phyloP scores from a whole-genome alignment of 306 rosid species.

The Fragaria nilgerrensis region DNA sequence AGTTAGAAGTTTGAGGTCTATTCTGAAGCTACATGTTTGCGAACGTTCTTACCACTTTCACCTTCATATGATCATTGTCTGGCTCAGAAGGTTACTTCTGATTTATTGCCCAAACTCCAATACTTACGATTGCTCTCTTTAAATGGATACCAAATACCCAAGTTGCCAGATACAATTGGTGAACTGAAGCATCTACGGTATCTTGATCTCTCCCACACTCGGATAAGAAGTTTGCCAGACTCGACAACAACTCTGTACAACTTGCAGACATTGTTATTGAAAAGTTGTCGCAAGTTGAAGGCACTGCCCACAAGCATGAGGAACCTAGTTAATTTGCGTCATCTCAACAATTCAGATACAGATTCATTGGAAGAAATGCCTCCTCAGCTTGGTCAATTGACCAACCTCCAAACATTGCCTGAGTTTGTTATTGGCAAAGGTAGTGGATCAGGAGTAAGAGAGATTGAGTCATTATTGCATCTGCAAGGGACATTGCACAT shows the following conservation, averaged over 20 bases:
- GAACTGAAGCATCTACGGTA: conserved; percentile 18
- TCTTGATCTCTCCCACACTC: background rate
- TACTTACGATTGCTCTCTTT: conserved; percentile 2
- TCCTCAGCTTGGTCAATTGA: too few relatives aligned
- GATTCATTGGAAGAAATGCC: too few relatives aligned
- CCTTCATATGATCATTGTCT: too few relatives aligned
- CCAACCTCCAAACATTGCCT: too few relatives aligned
- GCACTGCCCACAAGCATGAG: too few relatives aligned
- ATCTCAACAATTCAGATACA: too few relatives aligned
- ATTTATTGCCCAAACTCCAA: background rate
- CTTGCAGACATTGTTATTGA: conserved; percentile 1
- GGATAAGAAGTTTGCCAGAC: background rate
- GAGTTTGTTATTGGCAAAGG: too few relatives aligned
- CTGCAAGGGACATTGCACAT: too few relatives aligned
- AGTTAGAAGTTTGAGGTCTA: background rate
- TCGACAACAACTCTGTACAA: conserved; percentile 9
- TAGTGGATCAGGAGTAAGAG: too few relatives aligned
- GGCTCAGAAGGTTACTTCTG: background rate
- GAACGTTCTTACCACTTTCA: background rate
- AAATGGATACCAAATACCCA: background rate
- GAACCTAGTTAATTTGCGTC: too few relatives aligned
- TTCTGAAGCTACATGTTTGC: background rate
- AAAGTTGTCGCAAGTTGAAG: too few relatives aligned
- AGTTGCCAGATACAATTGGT: background rate
- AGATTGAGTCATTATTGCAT: too few relatives aligned